Conservation (phyloP, 2,329 filamentous ascomycete species). For the Daldinia eschscholtzii region DNA sequence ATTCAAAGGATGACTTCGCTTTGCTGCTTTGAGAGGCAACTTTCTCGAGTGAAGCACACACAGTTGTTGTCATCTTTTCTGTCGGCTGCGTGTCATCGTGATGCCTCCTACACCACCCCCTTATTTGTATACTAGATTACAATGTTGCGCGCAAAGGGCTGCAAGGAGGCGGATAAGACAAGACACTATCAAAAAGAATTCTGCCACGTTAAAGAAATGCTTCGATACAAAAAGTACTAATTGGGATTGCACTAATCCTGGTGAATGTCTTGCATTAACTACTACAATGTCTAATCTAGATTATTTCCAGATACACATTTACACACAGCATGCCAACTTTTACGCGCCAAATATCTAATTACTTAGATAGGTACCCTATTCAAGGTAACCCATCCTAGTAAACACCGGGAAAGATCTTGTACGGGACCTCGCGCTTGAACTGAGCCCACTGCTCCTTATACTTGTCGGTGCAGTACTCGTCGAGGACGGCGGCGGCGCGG, state of each 20-base stretch:
- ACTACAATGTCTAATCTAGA: no score
- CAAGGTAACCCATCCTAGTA: constrained; percentile 46
- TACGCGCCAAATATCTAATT: background rate
- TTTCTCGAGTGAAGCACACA: background rate
- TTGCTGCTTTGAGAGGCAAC: background rate
- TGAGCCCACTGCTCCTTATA: constrained; percentile 57
- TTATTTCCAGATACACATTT: background rate
- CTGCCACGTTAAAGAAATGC: background rate
- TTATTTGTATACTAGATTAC: constrained; percentile 41
- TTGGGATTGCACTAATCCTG: constrained; percentile 4
- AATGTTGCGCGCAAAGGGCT: constrained; percentile 8
- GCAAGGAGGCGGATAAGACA: background rate
- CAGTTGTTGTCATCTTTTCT: constrained; percentile 8
- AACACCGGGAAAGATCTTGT: constrained; percentile 54
- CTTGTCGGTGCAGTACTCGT: constrained; percentile 55
- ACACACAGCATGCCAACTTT: background rate
- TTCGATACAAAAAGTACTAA: constrained; percentile 3
- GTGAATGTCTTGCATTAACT: background rate
- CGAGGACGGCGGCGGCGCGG: constrained; percentile 52
- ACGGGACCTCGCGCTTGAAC: constrained; percentile 57
- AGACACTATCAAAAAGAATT: background rate
- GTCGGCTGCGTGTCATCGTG: constrained; percentile 6
- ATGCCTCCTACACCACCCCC: background rate
- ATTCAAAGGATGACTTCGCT: constrained; percentile 25
- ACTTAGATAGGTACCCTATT: no score